Percentiles rank a stretch among this genome's conserved stretches.
Evolutionary conservation across 2,329 filamentous ascomycete genomes (phyloP).

Genomic region (Scytalidium sp.): DNA sequence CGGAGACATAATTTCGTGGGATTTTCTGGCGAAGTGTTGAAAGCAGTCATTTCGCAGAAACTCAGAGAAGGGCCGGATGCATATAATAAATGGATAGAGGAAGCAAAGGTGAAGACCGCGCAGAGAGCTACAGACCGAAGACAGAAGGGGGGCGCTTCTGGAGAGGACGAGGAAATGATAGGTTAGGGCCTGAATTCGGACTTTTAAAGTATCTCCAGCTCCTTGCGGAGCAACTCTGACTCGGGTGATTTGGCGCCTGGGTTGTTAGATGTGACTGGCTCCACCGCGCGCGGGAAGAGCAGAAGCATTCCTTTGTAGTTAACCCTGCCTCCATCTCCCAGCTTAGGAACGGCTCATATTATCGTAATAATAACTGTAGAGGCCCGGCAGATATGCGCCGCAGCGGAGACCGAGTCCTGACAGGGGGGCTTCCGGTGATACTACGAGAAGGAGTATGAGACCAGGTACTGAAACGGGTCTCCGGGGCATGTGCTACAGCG

Average conservation of each 20-base stretch:
- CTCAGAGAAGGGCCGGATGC: constrained; percentile 60
- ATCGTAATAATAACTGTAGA: no score
- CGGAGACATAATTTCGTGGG: constrained; percentile 94
- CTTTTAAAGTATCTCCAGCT: no score
- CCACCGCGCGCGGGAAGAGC: no score
- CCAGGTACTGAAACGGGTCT: neutral
- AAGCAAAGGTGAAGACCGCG: constrained; percentile 58
- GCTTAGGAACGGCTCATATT: no score
- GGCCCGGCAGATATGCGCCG: neutral
- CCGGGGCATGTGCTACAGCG: neutral
- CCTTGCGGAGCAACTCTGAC: no score
- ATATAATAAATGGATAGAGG: constrained; percentile 72
- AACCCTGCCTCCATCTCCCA: no score
- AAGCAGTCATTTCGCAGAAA: constrained; percentile 77
- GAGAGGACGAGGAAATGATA: constrained; percentile 27
- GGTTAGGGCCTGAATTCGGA: constrained; percentile 10
- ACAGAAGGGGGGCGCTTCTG: constrained; percentile 17
- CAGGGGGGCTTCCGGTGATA: neutral
- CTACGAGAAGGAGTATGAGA: neutral
- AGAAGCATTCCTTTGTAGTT: no score
- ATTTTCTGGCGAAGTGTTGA: constrained; percentile 86
- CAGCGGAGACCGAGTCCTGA: neutral
- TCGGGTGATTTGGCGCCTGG: no score
- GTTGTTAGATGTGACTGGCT: no score
- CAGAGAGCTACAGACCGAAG: constrained; percentile 26